Conservation (phyloP, 768 basidiomycete species). For the Phlegmacium glaucopus region DNA sequence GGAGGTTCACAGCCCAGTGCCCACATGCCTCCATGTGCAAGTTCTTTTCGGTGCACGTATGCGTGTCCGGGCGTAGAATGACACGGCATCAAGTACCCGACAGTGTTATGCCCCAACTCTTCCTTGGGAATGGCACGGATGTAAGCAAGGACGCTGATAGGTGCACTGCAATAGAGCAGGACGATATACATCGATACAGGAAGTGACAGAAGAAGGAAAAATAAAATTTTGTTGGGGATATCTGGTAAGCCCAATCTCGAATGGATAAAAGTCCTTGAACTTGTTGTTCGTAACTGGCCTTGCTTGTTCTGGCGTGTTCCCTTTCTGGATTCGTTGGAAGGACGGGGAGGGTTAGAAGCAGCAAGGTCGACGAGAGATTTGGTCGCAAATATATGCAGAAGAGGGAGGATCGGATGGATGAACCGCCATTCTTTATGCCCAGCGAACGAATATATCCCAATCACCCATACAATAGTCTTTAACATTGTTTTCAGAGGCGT, state of each 20-base stretch:
- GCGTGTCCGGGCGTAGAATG: conserved; percentile 95
- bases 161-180: conserved; percentile 76
- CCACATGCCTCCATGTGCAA: conserved; percentile 68
- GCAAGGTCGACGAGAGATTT: conserved; percentile 60
- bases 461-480: conserved; percentile 54
- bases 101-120: conserved; percentile 39
- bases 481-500: conserved; percentile 42
- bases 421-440: conserved; percentile 99
- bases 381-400: conserved; percentile 77
- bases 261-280: conserved; percentile 1
- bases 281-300: background rate
- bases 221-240: conserved; percentile 32
- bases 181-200: conserved; percentile 67
- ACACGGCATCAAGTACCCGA: conserved; percentile 93
- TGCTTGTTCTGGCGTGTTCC: conserved; percentile 1
- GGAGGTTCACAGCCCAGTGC: conserved; percentile 93
- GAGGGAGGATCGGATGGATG: conserved; percentile 85
- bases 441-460: conserved; percentile 68
- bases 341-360: conserved; percentile 14
- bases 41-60: conserved; percentile 71
- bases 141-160: conserved; percentile 71
- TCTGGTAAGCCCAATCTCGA: conserved; percentile 21
- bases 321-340: background rate
- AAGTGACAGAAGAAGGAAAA: conserved; percentile 49
- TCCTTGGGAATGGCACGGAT: conserved; percentile 51